phyloP scores from a whole-genome alignment of 176 grass and related monocot genomes.

The Carex parvula region DNA sequence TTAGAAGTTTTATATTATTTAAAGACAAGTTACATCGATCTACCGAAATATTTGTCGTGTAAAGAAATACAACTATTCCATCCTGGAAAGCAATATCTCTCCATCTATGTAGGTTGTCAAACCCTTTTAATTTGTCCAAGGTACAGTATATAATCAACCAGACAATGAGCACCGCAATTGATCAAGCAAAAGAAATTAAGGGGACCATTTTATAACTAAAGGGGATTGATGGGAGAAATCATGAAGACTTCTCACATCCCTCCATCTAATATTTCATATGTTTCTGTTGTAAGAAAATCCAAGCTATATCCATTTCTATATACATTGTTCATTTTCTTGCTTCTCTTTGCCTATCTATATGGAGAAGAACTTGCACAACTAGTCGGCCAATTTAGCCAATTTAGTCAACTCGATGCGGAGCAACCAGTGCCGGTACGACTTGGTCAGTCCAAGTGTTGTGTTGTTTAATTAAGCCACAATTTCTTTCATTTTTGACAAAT shows the following conservation, averaged over 20 bases:
- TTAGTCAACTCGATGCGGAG: not conserved
- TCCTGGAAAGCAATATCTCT: not conserved
- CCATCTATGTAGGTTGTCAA: not conserved
- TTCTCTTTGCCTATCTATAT: slow-evolving; percentile 59
- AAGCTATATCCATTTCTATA: slow-evolving; percentile 38
- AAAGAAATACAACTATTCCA: not conserved
- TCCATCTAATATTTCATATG: slow-evolving; percentile 1
- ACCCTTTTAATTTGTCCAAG: not conserved
- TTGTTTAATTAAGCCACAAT: too few species aligned
- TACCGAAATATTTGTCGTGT: not conserved
- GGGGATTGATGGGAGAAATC: slow-evolving; percentile 18
- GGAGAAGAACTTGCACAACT: slow-evolving; percentile 43
- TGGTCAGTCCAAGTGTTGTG: too few species aligned
- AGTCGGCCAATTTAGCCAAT: slow-evolving; percentile 17
- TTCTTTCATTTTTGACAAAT: too few species aligned
- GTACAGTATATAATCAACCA: not conserved
- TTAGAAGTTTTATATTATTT: too few species aligned
- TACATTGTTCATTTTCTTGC: slow-evolving; percentile 38
- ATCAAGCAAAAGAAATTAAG: not conserved
- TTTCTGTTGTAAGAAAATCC: slow-evolving; percentile 29
- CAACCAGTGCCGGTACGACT: not conserved
- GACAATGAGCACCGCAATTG: not conserved
- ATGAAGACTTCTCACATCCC: slow-evolving; percentile 40
- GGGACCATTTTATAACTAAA: not conserved
- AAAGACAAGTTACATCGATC: not conserved